These are phyloP conservation scores for Wallacemonas collosoma DNA, from an alignment of 208 protist genomes.

Conservation along the genomic window DNA sequence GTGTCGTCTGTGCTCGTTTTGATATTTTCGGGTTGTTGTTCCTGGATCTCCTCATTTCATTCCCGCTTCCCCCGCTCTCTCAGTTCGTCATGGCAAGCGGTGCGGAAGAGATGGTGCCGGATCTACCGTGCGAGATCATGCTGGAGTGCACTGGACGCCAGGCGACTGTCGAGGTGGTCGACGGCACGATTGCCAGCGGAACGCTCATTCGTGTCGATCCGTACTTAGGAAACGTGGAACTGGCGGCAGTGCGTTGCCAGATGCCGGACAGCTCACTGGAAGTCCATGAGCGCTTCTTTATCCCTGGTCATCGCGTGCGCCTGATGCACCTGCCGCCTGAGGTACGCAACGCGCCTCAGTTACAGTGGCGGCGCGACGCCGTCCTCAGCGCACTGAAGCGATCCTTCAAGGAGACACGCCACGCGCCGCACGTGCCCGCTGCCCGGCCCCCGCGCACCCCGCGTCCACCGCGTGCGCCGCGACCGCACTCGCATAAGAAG, in stretches of 20 bases:
- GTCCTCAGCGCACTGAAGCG: conserved; percentile 6
- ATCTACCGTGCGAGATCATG: conserved; percentile 15
- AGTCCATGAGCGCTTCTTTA: conserved; percentile 16
- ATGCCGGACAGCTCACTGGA: conserved; percentile 17
- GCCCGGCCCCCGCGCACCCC: conserved; percentile 1
- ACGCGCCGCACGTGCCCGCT: not conserved
- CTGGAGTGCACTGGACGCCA: conserved; percentile 3
- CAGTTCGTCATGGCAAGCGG: not conserved
- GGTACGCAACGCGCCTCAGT: conserved; percentile 8
- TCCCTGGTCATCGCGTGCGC: conserved; percentile 11
- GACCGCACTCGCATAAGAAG: conserved; percentile 11
- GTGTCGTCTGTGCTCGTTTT: too few relatives aligned
- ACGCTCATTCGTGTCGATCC: conserved; percentile 7
- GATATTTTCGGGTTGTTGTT: too few relatives aligned
- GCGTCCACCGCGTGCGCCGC: conserved; percentile 10
- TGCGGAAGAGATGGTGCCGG: conserved; percentile 6
- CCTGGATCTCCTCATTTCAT: too few relatives aligned
- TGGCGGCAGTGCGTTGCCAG: conserved; percentile 7
- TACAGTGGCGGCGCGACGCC: conserved; percentile 13
- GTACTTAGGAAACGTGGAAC: conserved; percentile 9
- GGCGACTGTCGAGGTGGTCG: conserved; percentile 9
- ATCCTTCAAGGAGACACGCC: conserved; percentile 8
- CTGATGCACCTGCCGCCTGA: conserved; percentile 8
- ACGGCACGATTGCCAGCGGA: conserved; percentile 6
- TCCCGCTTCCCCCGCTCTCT: not conserved